Evolutionary conservation across 257 asterid genomes (phyloP), one percentile per base, ranked within the genome.

Genomic region (Nicotiana tabacum): DNA sequence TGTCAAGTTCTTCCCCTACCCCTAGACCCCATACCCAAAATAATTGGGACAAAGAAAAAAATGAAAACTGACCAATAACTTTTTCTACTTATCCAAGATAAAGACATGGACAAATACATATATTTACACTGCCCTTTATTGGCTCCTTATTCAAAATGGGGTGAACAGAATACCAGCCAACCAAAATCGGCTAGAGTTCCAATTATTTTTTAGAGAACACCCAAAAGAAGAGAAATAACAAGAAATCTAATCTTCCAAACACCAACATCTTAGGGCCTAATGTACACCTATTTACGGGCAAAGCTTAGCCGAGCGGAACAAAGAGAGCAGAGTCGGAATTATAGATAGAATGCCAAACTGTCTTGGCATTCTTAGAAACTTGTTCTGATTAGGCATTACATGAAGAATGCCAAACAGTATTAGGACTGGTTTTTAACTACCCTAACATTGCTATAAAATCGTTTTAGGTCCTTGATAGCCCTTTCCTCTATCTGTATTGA

Each of bases 401-500:
- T 30, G 29, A 15, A 70, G 17, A 70, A 35, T 12, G 61, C 39
- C 66, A 77, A 53, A 77, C 18, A 77, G 66, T 84, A 77, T 82
- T 82, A 91, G 4, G 97, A 91, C 57, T 89, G 97, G 90, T 94
- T 94, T 85, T 89, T 92, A 78, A 93, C 96, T 79, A 94, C 89
- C 87, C 89, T 92, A 67, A 93, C 98, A 13, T 86, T 91, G 92
- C 94, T 89, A 89, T 96, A 94, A 68, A 93, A 90, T 84, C 98
- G 98, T 88, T 90, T 93, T 37, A 96, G 92, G 84, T 96, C 98
- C 78, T 94, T 95, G 4, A 94, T 94, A 29, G 99, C 99, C 89
- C 82, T 91, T 87, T 96, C 99, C 90, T 96, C 98, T 15, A 94
- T 94, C 88, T 96, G 98, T 81, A 96, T 94, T 0, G 97, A 94